A percentile compares a stretch with the other conserved stretches of the same genome.
Evolutionary conservation across 2,329 filamentous ascomycete genomes (phyloP).

Genomic region (Ophiostoma sp.): DNA sequence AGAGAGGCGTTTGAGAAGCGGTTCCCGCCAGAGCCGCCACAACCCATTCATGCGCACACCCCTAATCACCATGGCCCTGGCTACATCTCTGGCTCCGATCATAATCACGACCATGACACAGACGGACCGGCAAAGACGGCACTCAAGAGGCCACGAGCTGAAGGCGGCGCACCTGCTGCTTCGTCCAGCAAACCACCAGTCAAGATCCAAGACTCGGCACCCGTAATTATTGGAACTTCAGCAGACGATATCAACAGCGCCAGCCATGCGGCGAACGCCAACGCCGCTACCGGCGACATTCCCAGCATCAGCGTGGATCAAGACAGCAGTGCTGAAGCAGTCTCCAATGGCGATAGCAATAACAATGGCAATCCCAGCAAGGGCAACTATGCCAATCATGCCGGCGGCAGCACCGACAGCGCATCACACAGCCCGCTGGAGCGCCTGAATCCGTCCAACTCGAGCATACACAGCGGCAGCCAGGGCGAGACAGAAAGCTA

Average conservation of each 20-base stretch:
- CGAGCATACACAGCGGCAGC: slow-evolving; percentile 20
- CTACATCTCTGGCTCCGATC: not conserved
- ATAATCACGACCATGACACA: slow-evolving; percentile 50
- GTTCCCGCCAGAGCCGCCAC: slow-evolving; percentile 47
- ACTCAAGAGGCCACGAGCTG: slow-evolving; percentile 51
- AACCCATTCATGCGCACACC: not conserved
- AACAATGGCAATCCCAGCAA: slow-evolving; percentile 4
- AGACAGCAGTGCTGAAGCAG: not conserved
- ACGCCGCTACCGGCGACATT: not conserved
- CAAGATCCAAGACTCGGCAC: slow-evolving; percentile 33
- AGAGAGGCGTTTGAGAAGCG: slow-evolving; percentile 78
- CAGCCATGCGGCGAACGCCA: not conserved
- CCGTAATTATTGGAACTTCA: not conserved
- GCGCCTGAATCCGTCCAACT: slow-evolving; percentile 15
- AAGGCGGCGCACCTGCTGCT: slow-evolving; percentile 36
- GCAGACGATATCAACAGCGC: not conserved
- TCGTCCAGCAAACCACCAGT: slow-evolving; percentile 31
- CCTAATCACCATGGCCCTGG: not conserved
- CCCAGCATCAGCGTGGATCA: not conserved
- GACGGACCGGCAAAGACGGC: slow-evolving; percentile 53
- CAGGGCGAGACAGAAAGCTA: slow-evolving; percentile 51
- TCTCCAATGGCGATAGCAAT: not conserved
- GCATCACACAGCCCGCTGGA: not conserved
- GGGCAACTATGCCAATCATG: no score
- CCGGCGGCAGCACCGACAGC: not conserved